Base-by-base conservation (phyloP, 495 filamentous ascomycete species). In the Penicillium fimorum region DNA sequence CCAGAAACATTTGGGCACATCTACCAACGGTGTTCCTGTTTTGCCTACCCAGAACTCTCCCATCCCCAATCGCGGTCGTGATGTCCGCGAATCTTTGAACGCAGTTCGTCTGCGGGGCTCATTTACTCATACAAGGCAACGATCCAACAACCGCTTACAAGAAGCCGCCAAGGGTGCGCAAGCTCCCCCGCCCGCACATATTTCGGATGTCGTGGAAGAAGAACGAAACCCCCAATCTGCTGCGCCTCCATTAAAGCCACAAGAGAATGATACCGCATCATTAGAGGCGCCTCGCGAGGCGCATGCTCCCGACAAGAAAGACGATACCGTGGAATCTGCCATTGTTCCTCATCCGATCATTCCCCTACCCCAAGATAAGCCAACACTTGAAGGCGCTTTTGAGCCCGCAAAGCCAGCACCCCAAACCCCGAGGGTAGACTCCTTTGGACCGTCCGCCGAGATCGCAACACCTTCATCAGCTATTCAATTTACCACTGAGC, bases 41-140 rank as follows among this genome's bases (percentile, higher is more conserved):
- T 77, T 96, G 8, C 91, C 93, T 33, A 75, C 87, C 10, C 92
- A 96, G 61, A 93, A 88, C 45, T 88, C 89, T 27, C 90, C 93
- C 2, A 81, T 94, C 53, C 92, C 92, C 3, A 96, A 96, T 63
- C 84, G 94, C 40, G 91, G 91, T 8, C 83, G 88, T 44, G 94
- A 98, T 70, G 84, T 88, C 24, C 82, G 90, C 49, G 94, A 98
- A 68, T 96, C 91, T 8, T 83, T 97, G 78, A 91, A 90, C 70
- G 95, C 94, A 27, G 91, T 97, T 42, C 87, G 92, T 58, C 80
- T 83, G 22, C 84, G 94, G 58, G 89, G 87, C 50, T 87, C 85
- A 25, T 76, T 84, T 50, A 69, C 79, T 37, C 86, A 90, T 70
- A 84, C 80, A 57, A 83, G 87, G 53, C 83, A 86, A 61, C 73